Evolutionary conservation across 306 rosid genomes (phyloP), one percentile per base, ranked within the genome.

Genomic region (Quercus robur): DNA sequence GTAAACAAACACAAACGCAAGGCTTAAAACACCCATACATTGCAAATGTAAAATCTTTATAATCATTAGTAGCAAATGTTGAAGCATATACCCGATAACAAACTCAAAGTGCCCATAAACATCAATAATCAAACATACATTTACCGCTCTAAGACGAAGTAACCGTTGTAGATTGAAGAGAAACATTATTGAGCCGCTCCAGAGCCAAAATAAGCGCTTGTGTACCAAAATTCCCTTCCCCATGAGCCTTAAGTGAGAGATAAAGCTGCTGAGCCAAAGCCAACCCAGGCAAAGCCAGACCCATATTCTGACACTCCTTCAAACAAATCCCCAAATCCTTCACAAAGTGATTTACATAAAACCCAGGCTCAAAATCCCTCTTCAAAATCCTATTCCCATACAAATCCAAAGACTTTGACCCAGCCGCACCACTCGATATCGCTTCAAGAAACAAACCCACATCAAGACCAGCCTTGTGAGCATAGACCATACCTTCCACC

Each of bases 201-300:
- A 95, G 86, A 74, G 94, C 92, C 81, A 93, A 63, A 74, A 91
- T 61, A 12, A 95, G 88, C 0, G 98, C 87, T 56, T 93, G 97
- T n/a, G 89, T 89, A 1, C 97, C 99, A 88, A 94, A 84, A 77
- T 84, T 75, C 25, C 97, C 97, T 68, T 85, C 94, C 3, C 97
- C 98, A 31, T 91, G 89, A 86, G 97, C 97, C 91, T 83, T 84
- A 5, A 94, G 88, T 1, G 99, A 93, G 8, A 89, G 66, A 77
- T 87, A 91, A 52, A 95, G 97, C 82, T 93, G 98, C 81, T 95
- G 97, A 64, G 97, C 97, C 69, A 93, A 78, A 21, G 97, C 98
- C 87, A 92, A 73, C 2, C 98, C 97, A 30, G 97, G 97, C 73
- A 94, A 81, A 78, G 94, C 90, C 75, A 94, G 80, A 1, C 95